Evolutionary conservation across 2,329 filamentous ascomycete genomes (phyloP).

Genomic region (Xylariaceae sp.): DNA sequence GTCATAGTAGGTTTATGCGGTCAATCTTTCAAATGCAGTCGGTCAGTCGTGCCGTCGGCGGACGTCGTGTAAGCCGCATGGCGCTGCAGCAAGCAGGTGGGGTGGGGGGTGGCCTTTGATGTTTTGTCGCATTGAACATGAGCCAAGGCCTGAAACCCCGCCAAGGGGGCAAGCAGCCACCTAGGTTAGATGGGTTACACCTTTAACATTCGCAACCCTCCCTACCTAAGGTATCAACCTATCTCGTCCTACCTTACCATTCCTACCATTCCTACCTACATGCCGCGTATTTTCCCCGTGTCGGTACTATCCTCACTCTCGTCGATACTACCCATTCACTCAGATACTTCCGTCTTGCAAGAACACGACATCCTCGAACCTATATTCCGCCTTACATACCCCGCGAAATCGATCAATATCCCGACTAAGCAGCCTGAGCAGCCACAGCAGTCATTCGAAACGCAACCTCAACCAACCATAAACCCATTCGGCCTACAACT

Average conservation of each 20-base stretch:
- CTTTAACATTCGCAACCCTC: background rate
- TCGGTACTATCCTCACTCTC: background rate
- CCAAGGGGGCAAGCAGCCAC: conserved; percentile 24
- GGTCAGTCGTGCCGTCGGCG: too few species aligned
- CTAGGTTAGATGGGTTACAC: too few species aligned
- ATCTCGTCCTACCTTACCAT: background rate
- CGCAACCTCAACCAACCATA: background rate
- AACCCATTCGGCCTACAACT: conserved; percentile 3
- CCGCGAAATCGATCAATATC: background rate
- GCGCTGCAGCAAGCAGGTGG: conserved; percentile 10
- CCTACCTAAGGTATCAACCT: too few species aligned
- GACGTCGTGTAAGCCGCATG: conserved; percentile 22
- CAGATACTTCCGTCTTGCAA: background rate
- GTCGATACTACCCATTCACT: background rate
- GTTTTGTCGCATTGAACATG: conserved; percentile 32
- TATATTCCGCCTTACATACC: background rate
- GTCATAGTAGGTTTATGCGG: too few species aligned
- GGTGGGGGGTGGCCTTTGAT: too few species aligned
- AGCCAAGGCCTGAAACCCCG: conserved; percentile 29
- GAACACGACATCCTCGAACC: conserved; percentile 3
- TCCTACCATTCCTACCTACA: background rate
- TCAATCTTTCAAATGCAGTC: too few species aligned
- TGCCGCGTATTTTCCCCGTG: background rate
- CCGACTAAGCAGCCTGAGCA: background rate
- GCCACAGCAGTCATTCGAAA: too few species aligned